These are phyloP conservation scores for Colletotrichum endophyticum DNA, from an alignment of 2,329 filamentous ascomycete genomes.

Conservation along the genomic window DNA sequence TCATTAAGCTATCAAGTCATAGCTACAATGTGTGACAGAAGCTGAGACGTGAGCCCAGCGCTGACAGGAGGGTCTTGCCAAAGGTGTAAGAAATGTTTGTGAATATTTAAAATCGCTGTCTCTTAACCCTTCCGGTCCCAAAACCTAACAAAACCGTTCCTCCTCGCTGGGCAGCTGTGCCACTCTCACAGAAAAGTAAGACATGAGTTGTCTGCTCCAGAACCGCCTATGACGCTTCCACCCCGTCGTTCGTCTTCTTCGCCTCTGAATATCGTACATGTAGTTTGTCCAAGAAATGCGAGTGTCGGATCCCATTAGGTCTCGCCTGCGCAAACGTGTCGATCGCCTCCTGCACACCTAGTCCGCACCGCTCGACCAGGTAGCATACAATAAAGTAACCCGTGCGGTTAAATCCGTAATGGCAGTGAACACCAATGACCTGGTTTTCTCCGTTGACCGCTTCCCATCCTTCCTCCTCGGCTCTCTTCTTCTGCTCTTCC, in stretches of 20 bases:
- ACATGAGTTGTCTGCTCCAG: too few species aligned
- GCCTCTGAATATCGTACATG: slow-evolving; percentile 74
- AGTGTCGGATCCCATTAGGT: slow-evolving; percentile 86
- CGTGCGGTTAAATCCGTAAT: slow-evolving; percentile 95
- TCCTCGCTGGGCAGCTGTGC: not conserved
- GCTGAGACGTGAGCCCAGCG: not conserved
- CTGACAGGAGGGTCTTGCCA: not conserved
- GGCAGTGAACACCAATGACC: slow-evolving; percentile 86
- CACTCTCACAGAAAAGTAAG: not conserved
- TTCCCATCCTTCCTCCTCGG: slow-evolving; percentile 45
- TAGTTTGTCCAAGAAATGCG: slow-evolving; percentile 84
- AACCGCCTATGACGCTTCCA: not conserved
- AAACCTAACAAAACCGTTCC: not conserved
- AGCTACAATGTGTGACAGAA: not conserved
- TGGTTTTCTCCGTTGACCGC: slow-evolving; percentile 40
- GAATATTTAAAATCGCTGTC: not conserved
- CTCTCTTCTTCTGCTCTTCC: slow-evolving; percentile 54
- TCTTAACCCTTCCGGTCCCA: not conserved
- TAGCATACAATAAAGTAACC: slow-evolving; percentile 92
- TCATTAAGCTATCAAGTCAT: not conserved
- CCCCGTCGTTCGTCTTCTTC: not conserved
- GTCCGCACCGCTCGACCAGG: slow-evolving; percentile 81
- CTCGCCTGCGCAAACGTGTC: slow-evolving; percentile 75
- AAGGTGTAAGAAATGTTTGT: not conserved
- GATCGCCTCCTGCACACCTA: slow-evolving; percentile 76